Percentiles rank a stretch among this genome's conserved stretches.
These are phyloP conservation scores for Blastobotrys aristatus DNA, from an alignment of 1,139 yeast species.

Conservation along the genomic window DNA sequence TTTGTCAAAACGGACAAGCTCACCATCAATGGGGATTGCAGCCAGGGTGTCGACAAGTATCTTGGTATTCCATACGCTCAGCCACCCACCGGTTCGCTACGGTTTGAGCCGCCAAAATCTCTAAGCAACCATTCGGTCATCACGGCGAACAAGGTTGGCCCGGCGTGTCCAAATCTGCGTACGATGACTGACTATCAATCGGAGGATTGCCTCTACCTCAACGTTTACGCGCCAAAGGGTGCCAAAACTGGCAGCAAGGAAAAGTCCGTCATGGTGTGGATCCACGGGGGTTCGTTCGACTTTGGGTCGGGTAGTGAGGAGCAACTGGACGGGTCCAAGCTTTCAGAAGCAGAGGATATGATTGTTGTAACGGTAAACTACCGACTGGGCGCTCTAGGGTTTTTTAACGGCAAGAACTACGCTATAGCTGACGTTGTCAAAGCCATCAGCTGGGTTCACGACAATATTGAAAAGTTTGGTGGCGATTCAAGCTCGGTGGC, in stretches of 20 bases:
- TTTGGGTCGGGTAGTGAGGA: slow-evolving; percentile 33
- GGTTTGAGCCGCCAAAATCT: slow-evolving; percentile 3
- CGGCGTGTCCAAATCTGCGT: slow-evolving; percentile 25
- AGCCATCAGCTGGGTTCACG: slow-evolving; percentile 37
- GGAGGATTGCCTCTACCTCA: slow-evolving; percentile 30
- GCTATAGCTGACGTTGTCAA: slow-evolving; percentile 34
- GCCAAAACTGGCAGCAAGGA: neutral
- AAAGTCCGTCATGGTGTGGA: slow-evolving; percentile 35
- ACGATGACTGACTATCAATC: slow-evolving; percentile 2
- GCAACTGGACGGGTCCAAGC: slow-evolving; percentile 31
- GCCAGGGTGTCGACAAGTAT: slow-evolving; percentile 13
- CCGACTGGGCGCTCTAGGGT: slow-evolving; percentile 36
- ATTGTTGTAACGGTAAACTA: slow-evolving; percentile 38
- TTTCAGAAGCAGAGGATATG: slow-evolving; percentile 31
- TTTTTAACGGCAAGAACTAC: slow-evolving; percentile 32
- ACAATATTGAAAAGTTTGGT: slow-evolving; percentile 34
- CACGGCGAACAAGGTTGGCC: slow-evolving; percentile 12
- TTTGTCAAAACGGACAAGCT: neutral
- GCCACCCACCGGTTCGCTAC: slow-evolving; percentile 22
- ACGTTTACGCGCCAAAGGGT: slow-evolving; percentile 26
- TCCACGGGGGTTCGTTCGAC: slow-evolving; percentile 39
- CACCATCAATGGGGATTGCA: slow-evolving; percentile 14
- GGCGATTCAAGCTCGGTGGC: slow-evolving; percentile 36
- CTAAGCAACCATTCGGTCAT: neutral
- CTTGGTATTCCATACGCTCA: slow-evolving; percentile 28